Percentiles rank a stretch among this genome's conserved stretches.
These are phyloP conservation scores for Stemphylium beticola DNA, from an alignment of 2,329 filamentous ascomycete species.

Conservation along the genomic window DNA sequence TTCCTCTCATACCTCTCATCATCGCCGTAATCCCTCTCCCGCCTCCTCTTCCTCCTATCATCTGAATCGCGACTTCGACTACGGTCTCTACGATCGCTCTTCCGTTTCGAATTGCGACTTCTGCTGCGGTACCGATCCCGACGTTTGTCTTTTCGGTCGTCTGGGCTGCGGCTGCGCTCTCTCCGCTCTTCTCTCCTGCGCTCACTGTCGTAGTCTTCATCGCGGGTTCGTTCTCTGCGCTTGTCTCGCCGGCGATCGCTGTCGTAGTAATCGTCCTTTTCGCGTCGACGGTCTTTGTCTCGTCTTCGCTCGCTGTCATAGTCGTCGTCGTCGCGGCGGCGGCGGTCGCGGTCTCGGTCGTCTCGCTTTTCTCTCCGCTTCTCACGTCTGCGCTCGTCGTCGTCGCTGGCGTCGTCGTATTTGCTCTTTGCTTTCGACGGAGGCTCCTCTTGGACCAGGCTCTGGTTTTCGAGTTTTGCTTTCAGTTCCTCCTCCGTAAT, in stretches of 20 bases:
- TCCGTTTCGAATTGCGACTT: constrained; percentile 28
- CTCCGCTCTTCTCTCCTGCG: constrained; percentile 18
- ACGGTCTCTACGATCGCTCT: constrained; percentile 25
- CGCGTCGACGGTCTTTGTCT: constrained; percentile 24
- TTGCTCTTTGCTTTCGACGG: constrained; percentile 17
- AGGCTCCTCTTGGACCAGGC: constrained; percentile 52
- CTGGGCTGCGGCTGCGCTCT: constrained; percentile 34
- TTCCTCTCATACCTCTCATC: constrained; percentile 30
- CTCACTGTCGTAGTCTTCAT: constrained; percentile 22
- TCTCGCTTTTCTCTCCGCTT: constrained; percentile 23
- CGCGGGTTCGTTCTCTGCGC: constrained; percentile 22
- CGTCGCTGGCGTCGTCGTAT: constrained; percentile 22
- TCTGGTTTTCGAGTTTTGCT: constrained; percentile 57
- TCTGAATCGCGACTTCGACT: constrained; percentile 30
- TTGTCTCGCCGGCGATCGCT: constrained; percentile 29
- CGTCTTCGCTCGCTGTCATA: constrained; percentile 27
- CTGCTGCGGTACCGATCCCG: constrained; percentile 34
- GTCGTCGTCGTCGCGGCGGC: constrained; percentile 27
- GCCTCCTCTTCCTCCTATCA: constrained; percentile 32
- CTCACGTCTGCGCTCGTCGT: constrained; percentile 25
- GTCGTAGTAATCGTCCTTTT: constrained; percentile 28
- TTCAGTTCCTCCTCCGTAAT: constrained; percentile 68
- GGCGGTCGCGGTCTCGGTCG: constrained; percentile 22
- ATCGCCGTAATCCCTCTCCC: constrained; percentile 33
- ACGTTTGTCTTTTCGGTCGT: constrained; percentile 31